Evolutionary conservation across 2,329 filamentous ascomycete genomes (phyloP).

Genomic region (Ophiostoma tasmaniense): DNA sequence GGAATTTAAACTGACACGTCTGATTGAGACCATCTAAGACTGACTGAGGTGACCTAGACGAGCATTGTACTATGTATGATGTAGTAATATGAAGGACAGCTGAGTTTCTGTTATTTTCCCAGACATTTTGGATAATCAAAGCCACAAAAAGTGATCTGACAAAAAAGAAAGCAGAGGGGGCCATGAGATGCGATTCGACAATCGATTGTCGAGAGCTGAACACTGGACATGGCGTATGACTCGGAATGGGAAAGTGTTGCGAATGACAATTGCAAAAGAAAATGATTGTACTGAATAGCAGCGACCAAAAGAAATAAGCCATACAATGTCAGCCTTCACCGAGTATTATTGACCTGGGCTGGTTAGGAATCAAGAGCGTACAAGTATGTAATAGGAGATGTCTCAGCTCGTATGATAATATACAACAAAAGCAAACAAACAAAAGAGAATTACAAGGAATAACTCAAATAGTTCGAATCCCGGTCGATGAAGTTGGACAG

Average conservation of each 20-base stretch:
- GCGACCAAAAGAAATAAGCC: too few species aligned
- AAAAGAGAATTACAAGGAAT: background rate
- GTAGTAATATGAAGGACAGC: too few species aligned
- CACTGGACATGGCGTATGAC: background rate
- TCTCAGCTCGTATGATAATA: too few species aligned
- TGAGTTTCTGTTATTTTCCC: too few species aligned
- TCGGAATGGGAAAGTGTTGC: background rate
- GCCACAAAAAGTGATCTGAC: background rate
- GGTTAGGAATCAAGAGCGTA: too few species aligned
- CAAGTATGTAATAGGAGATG: too few species aligned
- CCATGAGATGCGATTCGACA: background rate
- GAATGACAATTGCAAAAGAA: background rate
- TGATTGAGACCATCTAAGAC: background rate
- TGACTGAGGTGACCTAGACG: too few species aligned
- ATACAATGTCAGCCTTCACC: too few species aligned
- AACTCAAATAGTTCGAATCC: background rate
- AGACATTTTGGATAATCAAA: background rate
- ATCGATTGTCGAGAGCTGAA: too few species aligned
- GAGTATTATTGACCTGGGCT: too few species aligned
- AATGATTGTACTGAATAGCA: too few species aligned
- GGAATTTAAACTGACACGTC: background rate
- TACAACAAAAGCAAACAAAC: background rate
- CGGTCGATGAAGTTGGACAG: background rate
- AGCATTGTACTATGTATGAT: too few species aligned
- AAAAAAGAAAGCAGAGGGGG: background rate